These are phyloP conservation scores for Ceriops tagal DNA, from an alignment of 345 rosid species.

Conservation along the genomic window DNA sequence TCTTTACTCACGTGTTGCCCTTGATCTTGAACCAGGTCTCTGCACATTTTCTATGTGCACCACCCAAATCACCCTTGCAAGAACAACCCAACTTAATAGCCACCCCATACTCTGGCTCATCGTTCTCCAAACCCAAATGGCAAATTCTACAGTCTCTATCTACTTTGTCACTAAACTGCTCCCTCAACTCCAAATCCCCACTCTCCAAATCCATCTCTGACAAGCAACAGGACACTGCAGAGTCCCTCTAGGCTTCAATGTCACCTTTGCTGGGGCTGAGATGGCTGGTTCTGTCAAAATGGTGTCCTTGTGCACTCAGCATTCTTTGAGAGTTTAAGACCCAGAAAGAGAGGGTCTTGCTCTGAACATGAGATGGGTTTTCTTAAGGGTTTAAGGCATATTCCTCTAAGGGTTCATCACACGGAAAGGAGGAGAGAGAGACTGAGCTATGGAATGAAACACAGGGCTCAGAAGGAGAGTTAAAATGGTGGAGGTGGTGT, in stretches of 20 bases:
- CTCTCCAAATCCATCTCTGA: slow-evolving; percentile 44
- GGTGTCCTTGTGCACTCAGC: slow-evolving; percentile 28
- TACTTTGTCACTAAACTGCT: slow-evolving; percentile 27
- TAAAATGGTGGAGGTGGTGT: not conserved
- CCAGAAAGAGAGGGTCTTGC: slow-evolving; percentile 3
- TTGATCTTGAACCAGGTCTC: slow-evolving; percentile 67
- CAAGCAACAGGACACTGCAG: slow-evolving; percentile 35
- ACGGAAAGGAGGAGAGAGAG: not conserved
- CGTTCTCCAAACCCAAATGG: slow-evolving; percentile 41
- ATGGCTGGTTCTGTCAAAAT: slow-evolving; percentile 11
- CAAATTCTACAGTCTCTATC: slow-evolving; percentile 58
- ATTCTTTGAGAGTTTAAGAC: slow-evolving; percentile 22
- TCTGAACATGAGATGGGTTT: not conserved
- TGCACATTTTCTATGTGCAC: slow-evolving; percentile 57
- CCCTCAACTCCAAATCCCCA: slow-evolving; percentile 30
- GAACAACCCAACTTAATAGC: slow-evolving; percentile 50
- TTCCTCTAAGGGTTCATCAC: not conserved
- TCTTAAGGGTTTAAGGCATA: slow-evolving; percentile 4
- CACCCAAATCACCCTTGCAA: slow-evolving; percentile 56
- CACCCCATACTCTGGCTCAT: slow-evolving; percentile 35
- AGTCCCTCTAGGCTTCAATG: slow-evolving; percentile 34
- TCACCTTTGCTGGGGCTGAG: slow-evolving; percentile 26
- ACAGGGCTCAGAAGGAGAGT: not conserved
- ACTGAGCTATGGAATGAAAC: not conserved
- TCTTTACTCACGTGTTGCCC: slow-evolving; percentile 48